These are phyloP conservation scores for Saccharomyces cerevisiae DNA, from an alignment of 805 yeast genomes.

Conservation along the genomic window DNA sequence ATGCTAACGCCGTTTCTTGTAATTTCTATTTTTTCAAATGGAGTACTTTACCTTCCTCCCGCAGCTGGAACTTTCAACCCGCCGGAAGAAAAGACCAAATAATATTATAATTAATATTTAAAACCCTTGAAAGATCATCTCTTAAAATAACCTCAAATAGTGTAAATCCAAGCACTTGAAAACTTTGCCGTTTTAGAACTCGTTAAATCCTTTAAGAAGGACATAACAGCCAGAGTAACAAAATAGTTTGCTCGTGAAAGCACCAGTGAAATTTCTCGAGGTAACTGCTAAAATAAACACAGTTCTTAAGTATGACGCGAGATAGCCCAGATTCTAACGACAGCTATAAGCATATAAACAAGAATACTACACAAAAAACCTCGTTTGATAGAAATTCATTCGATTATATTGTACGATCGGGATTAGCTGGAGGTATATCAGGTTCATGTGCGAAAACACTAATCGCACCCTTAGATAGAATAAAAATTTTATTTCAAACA, in stretches of 20 bases:
- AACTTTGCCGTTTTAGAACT: neutral
- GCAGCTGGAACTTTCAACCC: neutral
- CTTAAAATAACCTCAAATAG: neutral
- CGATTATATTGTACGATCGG: constrained; percentile 76
- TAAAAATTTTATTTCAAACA: constrained; percentile 91
- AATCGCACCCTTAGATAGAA: constrained; percentile 91
- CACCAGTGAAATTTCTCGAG: neutral
- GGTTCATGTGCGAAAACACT: constrained; percentile 94
- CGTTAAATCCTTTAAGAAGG: neutral
- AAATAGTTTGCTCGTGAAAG: neutral
- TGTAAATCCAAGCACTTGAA: neutral
- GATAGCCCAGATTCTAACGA: neutral
- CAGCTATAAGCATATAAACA: neutral
- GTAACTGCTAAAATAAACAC: neutral
- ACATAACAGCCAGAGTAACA: neutral
- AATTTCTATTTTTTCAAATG: neutral
- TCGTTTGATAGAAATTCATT: constrained; percentile 55
- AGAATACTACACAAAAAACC: constrained; percentile 5
- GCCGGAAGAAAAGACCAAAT: neutral
- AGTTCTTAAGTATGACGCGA: neutral
- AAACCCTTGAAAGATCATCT: neutral
- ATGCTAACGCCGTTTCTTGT: neutral
- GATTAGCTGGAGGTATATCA: constrained; percentile 90
- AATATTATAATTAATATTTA: neutral
- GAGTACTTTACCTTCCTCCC: neutral